Evolutionary conservation across 257 asterid genomes (phyloP).

Genomic region (Perilla frutescens): DNA sequence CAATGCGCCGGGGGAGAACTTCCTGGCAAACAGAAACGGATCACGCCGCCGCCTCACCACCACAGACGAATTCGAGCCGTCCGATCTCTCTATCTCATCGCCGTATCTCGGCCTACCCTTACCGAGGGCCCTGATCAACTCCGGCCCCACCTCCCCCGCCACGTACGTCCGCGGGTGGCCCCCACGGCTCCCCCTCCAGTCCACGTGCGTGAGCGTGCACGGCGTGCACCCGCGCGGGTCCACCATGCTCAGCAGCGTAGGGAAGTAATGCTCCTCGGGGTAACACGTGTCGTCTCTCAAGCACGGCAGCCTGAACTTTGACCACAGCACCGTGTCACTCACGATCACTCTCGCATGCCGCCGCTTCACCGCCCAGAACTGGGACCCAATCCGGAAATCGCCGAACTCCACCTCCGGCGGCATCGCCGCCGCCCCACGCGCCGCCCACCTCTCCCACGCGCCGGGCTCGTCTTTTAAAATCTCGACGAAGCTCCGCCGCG

Average conservation of each 20-base stretch:
- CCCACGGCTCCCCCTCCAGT: conserved; percentile 55
- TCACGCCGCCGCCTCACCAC: conserved; percentile 44
- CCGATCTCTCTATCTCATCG: conserved; percentile 36
- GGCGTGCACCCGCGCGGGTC: conserved; percentile 72
- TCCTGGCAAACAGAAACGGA: conserved; percentile 77
- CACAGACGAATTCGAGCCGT: conserved; percentile 47
- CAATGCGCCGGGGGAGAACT: conserved; percentile 54
- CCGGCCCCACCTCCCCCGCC: conserved; percentile 53
- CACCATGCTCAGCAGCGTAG: conserved; percentile 71
- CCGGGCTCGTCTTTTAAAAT: conserved; percentile 61
- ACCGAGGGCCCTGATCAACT: conserved; percentile 46
- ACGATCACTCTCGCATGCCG: conserved; percentile 63
- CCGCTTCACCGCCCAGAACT: conserved; percentile 65
- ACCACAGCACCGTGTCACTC: conserved; percentile 65
- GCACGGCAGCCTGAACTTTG: conserved; percentile 73
- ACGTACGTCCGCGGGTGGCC: conserved; percentile 76
- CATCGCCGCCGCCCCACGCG: conserved; percentile 82
- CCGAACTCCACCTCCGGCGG: conserved; percentile 60
- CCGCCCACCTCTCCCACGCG: conserved; percentile 75
- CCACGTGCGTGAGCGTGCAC: conserved; percentile 79
- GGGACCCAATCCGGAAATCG: conserved; percentile 86
- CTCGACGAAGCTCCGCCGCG: conserved; percentile 66
- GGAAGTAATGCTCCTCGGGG: conserved; percentile 88
- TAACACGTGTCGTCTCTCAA: conserved; percentile 60
- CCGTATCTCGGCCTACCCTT: conserved; percentile 61